Conservation (phyloP, 257 asterid species). For the Fraxinus cuspidata region DNA sequence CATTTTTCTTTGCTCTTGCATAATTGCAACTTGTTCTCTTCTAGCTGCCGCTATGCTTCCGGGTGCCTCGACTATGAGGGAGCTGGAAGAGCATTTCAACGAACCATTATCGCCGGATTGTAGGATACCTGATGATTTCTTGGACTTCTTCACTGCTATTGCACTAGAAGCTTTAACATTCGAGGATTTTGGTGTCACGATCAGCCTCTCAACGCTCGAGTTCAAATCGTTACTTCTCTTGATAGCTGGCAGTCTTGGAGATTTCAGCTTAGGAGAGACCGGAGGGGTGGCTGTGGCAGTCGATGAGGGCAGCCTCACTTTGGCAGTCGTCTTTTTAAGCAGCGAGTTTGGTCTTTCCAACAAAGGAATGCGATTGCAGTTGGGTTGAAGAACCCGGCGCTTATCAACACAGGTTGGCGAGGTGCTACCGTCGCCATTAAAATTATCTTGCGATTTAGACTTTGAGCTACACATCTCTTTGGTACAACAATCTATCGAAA, state of each 20-base stretch:
- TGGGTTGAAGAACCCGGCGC: slow-evolving; percentile 52
- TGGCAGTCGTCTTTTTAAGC: slow-evolving; percentile 25
- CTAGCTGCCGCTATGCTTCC: slow-evolving; percentile 86
- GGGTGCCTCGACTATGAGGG: slow-evolving; percentile 47
- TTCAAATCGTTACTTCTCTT: slow-evolving; percentile 39
- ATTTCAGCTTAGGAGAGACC: slow-evolving; percentile 40
- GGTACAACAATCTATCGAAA: neutral
- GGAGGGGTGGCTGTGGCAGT: slow-evolving; percentile 30
- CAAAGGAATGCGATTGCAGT: slow-evolving; percentile 48
- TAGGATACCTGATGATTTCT: slow-evolving; percentile 15
- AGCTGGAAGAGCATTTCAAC: slow-evolving; percentile 37
- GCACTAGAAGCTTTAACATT: neutral
- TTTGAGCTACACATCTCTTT: slow-evolving; percentile 55
- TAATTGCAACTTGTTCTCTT: slow-evolving; percentile 64
- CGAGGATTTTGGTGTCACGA: slow-evolving; percentile 22
- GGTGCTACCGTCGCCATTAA: neutral
- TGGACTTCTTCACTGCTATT: slow-evolving; percentile 40
- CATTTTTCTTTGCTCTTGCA: slow-evolving; percentile 72
- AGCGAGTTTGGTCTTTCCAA: slow-evolving; percentile 51
- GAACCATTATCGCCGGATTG: slow-evolving; percentile 15
- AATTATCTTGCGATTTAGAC: slow-evolving; percentile 39
- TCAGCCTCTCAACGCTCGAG: slow-evolving; percentile 35
- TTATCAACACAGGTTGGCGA: slow-evolving; percentile 34
- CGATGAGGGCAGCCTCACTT: slow-evolving; percentile 6
- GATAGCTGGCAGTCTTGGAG: slow-evolving; percentile 45